Percentiles rank a stretch among this genome's conserved stretches.
Conservation (phyloP, 2,329 filamentous ascomycete species). For the Ophioceras dolichostomum region DNA sequence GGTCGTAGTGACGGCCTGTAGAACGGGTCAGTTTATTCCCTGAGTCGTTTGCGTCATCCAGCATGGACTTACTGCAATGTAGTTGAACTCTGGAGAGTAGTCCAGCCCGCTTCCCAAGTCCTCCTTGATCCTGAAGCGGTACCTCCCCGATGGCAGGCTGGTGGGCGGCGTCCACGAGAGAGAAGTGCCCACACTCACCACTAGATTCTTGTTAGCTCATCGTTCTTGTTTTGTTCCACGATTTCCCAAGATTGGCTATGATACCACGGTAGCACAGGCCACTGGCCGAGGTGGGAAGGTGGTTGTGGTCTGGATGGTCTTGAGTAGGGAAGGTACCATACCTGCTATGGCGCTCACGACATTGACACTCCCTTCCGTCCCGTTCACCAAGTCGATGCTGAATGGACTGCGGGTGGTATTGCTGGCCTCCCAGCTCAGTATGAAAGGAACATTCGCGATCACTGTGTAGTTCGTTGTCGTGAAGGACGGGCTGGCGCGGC, state of each 20-base stretch:
- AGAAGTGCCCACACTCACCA: neutral
- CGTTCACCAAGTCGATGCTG: neutral
- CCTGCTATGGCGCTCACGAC: neutral
- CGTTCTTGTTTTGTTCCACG: too few species aligned
- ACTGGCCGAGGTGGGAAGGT: too few species aligned
- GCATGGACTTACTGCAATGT: too few species aligned
- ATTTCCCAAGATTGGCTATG: neutral
- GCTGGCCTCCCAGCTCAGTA: neutral
- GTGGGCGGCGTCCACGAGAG: neutral
- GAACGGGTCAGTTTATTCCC: neutral
- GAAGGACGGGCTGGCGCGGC: neutral
- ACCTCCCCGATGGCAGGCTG: neutral
- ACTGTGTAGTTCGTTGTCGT: neutral
- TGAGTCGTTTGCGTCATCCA: neutral
- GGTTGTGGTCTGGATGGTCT: neutral
- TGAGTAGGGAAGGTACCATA: neutral
- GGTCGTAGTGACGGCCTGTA: neutral
- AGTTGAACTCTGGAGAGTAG: neutral
- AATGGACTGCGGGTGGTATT: neutral
- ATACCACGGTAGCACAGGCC: neutral
- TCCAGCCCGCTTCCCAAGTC: neutral
- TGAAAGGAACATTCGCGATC: neutral
- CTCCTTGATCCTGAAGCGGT: neutral
- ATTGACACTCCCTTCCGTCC: neutral
- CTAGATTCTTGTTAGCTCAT: too few species aligned